These are phyloP conservation scores for Xylaria sp. DNA, from an alignment of 2,329 filamentous ascomycete genomes.

Conservation along the genomic window DNA sequence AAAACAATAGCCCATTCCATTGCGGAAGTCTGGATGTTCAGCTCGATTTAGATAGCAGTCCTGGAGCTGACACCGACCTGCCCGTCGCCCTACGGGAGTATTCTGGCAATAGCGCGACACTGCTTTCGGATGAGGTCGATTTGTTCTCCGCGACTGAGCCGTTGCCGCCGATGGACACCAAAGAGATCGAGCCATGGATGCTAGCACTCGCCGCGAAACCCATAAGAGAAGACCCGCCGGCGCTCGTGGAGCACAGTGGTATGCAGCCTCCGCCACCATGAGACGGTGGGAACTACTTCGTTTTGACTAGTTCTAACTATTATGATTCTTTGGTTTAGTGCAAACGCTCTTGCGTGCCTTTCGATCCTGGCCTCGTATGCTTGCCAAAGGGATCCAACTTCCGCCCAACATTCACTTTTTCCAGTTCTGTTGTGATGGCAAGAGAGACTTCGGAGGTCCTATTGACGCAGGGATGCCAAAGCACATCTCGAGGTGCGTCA, in stretches of 20 bases:
- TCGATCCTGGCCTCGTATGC: slow-evolving; percentile 53
- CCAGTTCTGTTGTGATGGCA: slow-evolving; percentile 34
- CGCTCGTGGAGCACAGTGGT: slow-evolving; percentile 36
- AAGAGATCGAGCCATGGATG: slow-evolving; percentile 34
- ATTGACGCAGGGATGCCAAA: slow-evolving; percentile 37
- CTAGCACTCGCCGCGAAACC: slow-evolving; percentile 21
- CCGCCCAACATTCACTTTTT: slow-evolving; percentile 52
- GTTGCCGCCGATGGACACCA: neutral
- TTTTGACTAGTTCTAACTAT: neutral
- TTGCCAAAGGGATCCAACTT: slow-evolving; percentile 51
- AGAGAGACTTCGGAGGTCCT: neutral
- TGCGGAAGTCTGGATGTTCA: slow-evolving; percentile 12
- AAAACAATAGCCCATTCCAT: slow-evolving; percentile 11
- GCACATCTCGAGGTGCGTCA: slow-evolving; percentile 52
- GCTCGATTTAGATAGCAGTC: slow-evolving; percentile 15
- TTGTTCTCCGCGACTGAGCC: neutral
- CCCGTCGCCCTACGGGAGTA: slow-evolving; percentile 2
- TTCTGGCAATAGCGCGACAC: neutral
- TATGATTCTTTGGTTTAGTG: slow-evolving; percentile 11
- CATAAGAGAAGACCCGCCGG: slow-evolving; percentile 13
- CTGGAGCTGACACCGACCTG: neutral
- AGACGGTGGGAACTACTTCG: neutral
- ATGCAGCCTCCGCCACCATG: neutral
- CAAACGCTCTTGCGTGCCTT: slow-evolving; percentile 50
- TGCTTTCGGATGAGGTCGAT: neutral